phyloP scores from a whole-genome alignment of 768 basidiomycete genomes.

The Paxillus involutus region DNA sequence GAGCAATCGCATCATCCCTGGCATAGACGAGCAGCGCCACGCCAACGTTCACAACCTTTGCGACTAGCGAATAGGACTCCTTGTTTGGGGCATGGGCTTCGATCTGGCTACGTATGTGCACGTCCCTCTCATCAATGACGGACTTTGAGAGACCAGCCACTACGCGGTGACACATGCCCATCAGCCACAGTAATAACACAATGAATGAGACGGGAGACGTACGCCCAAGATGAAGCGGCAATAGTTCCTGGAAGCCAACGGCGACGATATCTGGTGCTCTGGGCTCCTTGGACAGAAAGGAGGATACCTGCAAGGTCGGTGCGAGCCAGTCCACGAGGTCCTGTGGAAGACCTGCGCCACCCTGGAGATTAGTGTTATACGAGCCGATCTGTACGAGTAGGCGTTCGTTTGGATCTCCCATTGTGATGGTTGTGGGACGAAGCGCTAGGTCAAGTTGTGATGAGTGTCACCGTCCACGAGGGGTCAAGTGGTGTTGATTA shows the following conservation, averaged over 20 bases:
- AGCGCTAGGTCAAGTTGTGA: too few relatives aligned
- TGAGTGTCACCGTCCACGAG: too few relatives aligned
- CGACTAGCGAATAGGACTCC: conserved; percentile 75
- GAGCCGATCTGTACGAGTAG: conserved; percentile 79
- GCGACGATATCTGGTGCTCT: conserved; percentile 84
- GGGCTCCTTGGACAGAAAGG: conserved; percentile 60
- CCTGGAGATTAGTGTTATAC: conserved; percentile 92
- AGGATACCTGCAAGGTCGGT: conserved; percentile 76
- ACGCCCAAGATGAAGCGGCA: conserved; percentile 88
- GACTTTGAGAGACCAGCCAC: conserved; percentile 76
- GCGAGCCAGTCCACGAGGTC: conserved; percentile 91
- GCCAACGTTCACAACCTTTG: conserved; percentile 81
- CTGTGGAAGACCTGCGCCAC: conserved; percentile 68
- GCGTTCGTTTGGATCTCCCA: conserved; percentile 21
- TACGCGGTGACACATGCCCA: conserved; percentile 29
- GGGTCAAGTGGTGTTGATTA: too few relatives aligned
- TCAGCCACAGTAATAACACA: neutral
- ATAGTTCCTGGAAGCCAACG: conserved; percentile 91
- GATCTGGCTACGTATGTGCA: conserved; percentile 73
- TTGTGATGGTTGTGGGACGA: neutral
- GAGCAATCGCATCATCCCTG: conserved; percentile 63
- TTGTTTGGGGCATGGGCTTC: conserved; percentile 69
- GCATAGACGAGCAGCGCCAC: conserved; percentile 88
- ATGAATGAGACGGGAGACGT: conserved; percentile 34
- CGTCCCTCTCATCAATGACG: conserved; percentile 67